Base-by-base conservation (phyloP, 352 stramenopile genomes). In the Pythium utonaiense region DNA sequence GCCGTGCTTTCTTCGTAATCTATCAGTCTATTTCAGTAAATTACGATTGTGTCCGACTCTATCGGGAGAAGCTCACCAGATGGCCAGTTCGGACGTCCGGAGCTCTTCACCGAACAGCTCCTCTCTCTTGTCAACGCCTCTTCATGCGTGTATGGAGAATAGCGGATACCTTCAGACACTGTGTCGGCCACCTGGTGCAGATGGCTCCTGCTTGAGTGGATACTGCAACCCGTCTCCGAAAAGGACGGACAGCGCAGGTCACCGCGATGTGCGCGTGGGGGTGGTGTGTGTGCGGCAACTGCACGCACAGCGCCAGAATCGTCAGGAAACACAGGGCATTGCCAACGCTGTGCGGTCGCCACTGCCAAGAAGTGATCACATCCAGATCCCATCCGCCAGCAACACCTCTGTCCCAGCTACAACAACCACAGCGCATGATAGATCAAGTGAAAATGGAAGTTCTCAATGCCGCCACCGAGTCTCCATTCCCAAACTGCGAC, bases 401-500 rank as follows among this genome's bases (percentile, higher is more conserved):
- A 49, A 49, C 41, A 49, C 19, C 0, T 30, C 24, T 19, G 28
- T 48, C 47, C 17, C 28, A 31, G 27, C 27, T n/a, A n/a, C n/a
- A n/a, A n/a, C n/a, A n/a, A n/a, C n/a, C n/a, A n/a, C n/a, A n/a
- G n/a, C n/a, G n/a, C n/a, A n/a, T n/a, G n/a, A n/a, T n/a, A n/a
- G n/a, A n/a, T n/a, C 31, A 12, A 55, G 16, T 14, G 47, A 10
- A 53, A 31, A 62, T 67, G 60, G 19, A 60, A n/a, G 30, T 51
- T 17, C 12, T 51, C 6, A 17, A 41, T 13, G 25, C 45, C 27
- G 17, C 10, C 24, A 36, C 16, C 19, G 36, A 45, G 25, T 25
- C 54, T 60, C 54, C 57, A 42, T 69, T 51, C 41, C 28, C 62
- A 69, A 64, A 28, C 33, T 31, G 31, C n/a, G n/a, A n/a, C n/a